Conservation (phyloP, 1,284 basidiomycete genomes). For the Porphyrellus sp. region DNA sequence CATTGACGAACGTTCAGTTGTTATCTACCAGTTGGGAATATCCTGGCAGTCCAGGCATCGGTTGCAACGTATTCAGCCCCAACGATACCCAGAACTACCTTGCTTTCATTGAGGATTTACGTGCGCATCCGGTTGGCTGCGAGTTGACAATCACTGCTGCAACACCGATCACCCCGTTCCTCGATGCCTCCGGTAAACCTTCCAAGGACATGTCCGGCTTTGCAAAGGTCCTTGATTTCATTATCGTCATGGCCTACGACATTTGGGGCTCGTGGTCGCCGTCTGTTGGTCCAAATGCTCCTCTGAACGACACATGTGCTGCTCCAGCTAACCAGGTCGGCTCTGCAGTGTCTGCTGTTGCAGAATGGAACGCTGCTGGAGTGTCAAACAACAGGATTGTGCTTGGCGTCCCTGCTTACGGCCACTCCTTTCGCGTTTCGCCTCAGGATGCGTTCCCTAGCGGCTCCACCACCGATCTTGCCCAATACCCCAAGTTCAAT, state of each 20-base stretch:
- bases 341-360: slow-evolving; percentile 61
- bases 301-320: slow-evolving; percentile 60
- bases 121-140: slow-evolving; percentile 38
- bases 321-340: slow-evolving; percentile 51
- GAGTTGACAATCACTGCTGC: slow-evolving; percentile 59
- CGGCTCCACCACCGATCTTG: slow-evolving; percentile 26
- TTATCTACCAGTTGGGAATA: slow-evolving; percentile 46
- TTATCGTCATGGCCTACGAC: slow-evolving; percentile 76
- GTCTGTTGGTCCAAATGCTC: slow-evolving; percentile 63
- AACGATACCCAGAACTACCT: slow-evolving; percentile 46
- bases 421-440: slow-evolving; percentile 43
- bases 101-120: slow-evolving; percentile 47
- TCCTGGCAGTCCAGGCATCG: slow-evolving; percentile 45
- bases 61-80: slow-evolving; percentile 42
- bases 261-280: slow-evolving; percentile 55
- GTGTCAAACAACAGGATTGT: slow-evolving; percentile 63
- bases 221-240: slow-evolving; percentile 51
- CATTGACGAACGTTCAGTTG: slow-evolving; percentile 2
- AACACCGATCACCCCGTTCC: slow-evolving; percentile 54
- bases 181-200: slow-evolving; percentile 48
- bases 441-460: slow-evolving; percentile 31
- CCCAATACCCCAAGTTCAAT: slow-evolving; percentile 41
- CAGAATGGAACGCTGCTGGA: slow-evolving; percentile 59
- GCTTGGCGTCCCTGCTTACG: slow-evolving; percentile 62
- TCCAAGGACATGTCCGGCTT: slow-evolving; percentile 50